Evolutionary conservation across 177 flowering plant genomes (phyloP), one percentile per base, ranked within the genome.

Genomic region (Telopea speciosissima): DNA sequence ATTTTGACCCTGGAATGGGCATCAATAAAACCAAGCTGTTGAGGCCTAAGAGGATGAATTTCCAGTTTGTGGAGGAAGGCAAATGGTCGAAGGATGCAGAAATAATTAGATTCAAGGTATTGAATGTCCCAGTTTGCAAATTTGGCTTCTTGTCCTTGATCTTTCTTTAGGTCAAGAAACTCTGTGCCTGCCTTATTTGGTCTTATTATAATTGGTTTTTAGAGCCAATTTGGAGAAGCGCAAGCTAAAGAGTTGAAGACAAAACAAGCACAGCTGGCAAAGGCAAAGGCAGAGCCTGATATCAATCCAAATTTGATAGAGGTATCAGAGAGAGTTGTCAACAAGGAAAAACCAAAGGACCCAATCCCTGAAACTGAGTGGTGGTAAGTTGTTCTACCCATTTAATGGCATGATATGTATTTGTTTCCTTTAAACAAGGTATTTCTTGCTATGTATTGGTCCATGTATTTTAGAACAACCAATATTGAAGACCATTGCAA

Each of bases 61-160:
- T 96, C 74, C 93, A 85, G 87, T 96, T 96, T 86, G 99, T 96
- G 23, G 98, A 96, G 86, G 98, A 96, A 85, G 99, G 99, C 21
- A 89, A 84, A 81, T 96, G 98, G 98, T 82, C 97, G 10, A 96
- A 78, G 79, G 92, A 96, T 11, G 99, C 99, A 36, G 99, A 96
- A 67, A 83, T 76, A 1, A 76, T 89, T 22, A 93, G 83, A 78
- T 71, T 91, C 76, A 96, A 88, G 99, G 99, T 96, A 79, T 17
- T 24, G 31, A 17, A 19, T 49, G 22, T 72, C 33, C 58, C 8
- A n/a, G 16, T 16, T 56, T 25, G 13, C 44, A n/a, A 16, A 19
- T 36, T 5, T 36, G 22, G 58, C 19, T 19, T 25, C 25, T 64
- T 24, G 17, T 17, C 22, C 4, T 40, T 19, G 6, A 10, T 33